Percentiles rank a stretch among this genome's conserved stretches.
phyloP scores from a whole-genome alignment of 768 basidiomycete species.

The Xanthoconium purpureum region DNA sequence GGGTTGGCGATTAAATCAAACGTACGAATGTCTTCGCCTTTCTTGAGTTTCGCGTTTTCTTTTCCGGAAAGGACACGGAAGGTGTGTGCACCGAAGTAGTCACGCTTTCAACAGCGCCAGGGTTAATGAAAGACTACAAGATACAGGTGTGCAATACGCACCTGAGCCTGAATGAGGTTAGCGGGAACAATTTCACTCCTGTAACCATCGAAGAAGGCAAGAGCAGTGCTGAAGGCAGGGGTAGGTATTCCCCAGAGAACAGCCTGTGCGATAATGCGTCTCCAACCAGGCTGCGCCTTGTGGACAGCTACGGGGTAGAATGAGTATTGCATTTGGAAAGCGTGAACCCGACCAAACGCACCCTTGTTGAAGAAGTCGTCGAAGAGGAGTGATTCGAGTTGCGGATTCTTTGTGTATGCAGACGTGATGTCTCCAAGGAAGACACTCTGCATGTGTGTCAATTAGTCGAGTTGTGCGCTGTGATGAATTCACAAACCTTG shows the following conservation, averaged over 20 bases:
- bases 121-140: neutral
- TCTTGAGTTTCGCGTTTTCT: constrained; percentile 79
- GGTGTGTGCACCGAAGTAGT: constrained; percentile 99
- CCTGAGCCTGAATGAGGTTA: constrained; percentile 92
- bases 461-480: constrained; percentile 8
- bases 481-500: constrained; percentile 51
- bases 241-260: constrained; percentile 97
- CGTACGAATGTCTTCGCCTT: constrained; percentile 86
- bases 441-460: constrained; percentile 53
- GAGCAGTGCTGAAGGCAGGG: constrained; percentile 95
- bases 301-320: constrained; percentile 60
- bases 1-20: constrained; percentile 18
- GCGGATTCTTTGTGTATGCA: constrained; percentile 81
- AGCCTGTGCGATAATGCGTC: constrained; percentile 93
- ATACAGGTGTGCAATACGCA: constrained; percentile 26
- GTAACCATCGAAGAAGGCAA: constrained; percentile 99
- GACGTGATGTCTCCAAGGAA: constrained; percentile 91
- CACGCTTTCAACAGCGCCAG: constrained; percentile 54
- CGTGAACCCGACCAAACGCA: constrained; percentile 20
- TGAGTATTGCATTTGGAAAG: constrained; percentile 1
- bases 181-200: constrained; percentile 92
- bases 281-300: constrained; percentile 96
- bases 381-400: constrained; percentile 90
- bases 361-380: constrained; percentile 98
- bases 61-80: constrained; percentile 92